Conservation (phyloP, 129 eudicot species). For the Smallanthus sonchifolius region DNA sequence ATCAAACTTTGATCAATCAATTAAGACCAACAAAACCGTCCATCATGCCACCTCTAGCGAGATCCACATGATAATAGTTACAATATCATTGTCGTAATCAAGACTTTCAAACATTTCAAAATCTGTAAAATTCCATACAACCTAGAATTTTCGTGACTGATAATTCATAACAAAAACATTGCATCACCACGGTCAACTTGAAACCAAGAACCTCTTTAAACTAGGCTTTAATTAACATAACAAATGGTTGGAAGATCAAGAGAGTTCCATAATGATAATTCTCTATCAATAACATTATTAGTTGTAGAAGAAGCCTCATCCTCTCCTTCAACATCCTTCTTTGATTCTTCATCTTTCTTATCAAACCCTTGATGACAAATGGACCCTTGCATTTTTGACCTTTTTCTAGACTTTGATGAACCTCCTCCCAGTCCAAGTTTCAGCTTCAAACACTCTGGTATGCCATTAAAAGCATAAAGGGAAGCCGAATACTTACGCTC, state of each 20-base stretch:
- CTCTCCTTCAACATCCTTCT: constrained; percentile 34
- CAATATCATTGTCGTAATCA: neutral
- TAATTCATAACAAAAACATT: constrained; percentile 10
- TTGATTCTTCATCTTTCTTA: constrained; percentile 20
- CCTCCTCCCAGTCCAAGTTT: constrained; percentile 43
- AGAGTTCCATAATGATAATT: constrained; percentile 50
- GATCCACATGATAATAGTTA: neutral
- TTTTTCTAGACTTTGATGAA: constrained; percentile 20
- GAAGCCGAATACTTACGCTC: constrained; percentile 82
- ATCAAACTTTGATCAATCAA: no score
- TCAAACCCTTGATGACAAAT: constrained; percentile 17
- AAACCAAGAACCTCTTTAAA: neutral
- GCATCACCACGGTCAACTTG: constrained; percentile 8
- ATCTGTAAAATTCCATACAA: no score
- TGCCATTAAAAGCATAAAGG: constrained; percentile 77
- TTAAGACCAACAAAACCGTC: no score
- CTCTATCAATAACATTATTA: constrained; percentile 39
- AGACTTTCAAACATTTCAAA: neutral
- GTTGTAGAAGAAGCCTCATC: constrained; percentile 12
- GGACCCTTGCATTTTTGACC: constrained; percentile 36
- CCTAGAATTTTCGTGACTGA: neutral
- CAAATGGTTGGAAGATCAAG: constrained; percentile 69
- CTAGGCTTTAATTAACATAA: constrained; percentile 40
- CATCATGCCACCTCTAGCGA: no score
- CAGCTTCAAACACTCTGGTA: constrained; percentile 59